These are phyloP conservation scores for Chaetomiaceae sp. DNA, from an alignment of 2,329 filamentous ascomycete species.

Conservation along the genomic window DNA sequence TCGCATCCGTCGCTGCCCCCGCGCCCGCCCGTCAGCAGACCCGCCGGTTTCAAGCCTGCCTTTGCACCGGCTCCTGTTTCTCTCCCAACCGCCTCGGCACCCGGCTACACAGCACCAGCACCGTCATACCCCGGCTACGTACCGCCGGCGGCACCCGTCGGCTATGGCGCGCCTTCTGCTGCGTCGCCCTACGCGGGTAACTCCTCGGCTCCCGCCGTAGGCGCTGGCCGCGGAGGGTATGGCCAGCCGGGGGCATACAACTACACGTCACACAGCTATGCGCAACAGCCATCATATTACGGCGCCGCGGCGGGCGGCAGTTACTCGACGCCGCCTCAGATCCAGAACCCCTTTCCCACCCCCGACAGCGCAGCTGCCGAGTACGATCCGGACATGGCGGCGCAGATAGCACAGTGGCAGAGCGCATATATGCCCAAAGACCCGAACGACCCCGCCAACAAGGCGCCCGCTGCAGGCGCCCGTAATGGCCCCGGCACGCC, in stretches of 20 bases:
- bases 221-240: constrained; percentile 24
- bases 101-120: constrained; percentile 19
- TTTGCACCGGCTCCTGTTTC: constrained; percentile 36
- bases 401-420: constrained; percentile 92
- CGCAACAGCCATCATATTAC: constrained; percentile 32
- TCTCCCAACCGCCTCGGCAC: constrained; percentile 24
- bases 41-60: constrained; percentile 44
- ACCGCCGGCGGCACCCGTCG: constrained; percentile 31
- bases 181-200: constrained; percentile 26
- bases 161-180: constrained; percentile 36
- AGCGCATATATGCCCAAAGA: constrained; percentile 73
- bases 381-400: constrained; percentile 75
- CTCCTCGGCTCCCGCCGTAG: constrained; percentile 32
- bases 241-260: constrained; percentile 15
- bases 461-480: constrained; percentile 21
- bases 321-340: constrained; percentile 57
- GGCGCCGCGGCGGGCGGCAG: constrained; percentile 32
- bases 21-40: constrained; percentile 60
- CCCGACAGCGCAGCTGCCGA: constrained; percentile 43
- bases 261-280: constrained; percentile 16
- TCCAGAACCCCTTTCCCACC: constrained; percentile 73
- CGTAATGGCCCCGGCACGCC: constrained; percentile 23
- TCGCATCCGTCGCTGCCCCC: constrained; percentile 65
- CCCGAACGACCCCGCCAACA: constrained; percentile 30
- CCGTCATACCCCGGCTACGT: constrained; percentile 20